Evolutionary conservation across 164 flowering plant species (phyloP), one percentile per base, ranked within the genome.

Genomic region (Liriodendron chinense): DNA sequence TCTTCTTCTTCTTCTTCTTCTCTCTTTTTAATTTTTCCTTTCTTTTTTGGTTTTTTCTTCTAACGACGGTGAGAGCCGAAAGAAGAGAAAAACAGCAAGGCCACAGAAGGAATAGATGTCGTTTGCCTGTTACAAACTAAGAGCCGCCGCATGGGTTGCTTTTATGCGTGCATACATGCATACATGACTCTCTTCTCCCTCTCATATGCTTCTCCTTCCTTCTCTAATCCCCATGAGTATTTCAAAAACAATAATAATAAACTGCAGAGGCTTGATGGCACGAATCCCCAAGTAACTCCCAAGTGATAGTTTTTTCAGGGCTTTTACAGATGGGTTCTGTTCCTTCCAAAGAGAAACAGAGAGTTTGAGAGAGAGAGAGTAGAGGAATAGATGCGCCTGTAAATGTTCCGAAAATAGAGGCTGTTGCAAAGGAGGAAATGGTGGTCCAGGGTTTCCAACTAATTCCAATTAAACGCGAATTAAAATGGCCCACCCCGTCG

Each of bases 381-480:
- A 25, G 53, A 22, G 64, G 77, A 68, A 72, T 77, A 76, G 84
- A 84, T 82, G 81, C 83, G 74, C 14, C 78, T 71, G 80, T 59
- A 78, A 81, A 70, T 82, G 77, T 77, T 78, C 84, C 76, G 74
- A 77, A 89, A 83, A 53, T 78, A 81, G 89, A 75, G 78, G 82
- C 85, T 83, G 81, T 77, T 43, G 71, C 77, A 61, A 76, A 72
- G 73, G 28, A 78, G 76, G 85, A 71, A 63, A 76, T 74, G 56
- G 88, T 88, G 91, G 91, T 86, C 89, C 89, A 74, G 57, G 22
- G 24, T 76, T 82, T 75, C 80, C 80, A 86, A 80, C 81, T 74
- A 76, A 77, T 72, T 83, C 79, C 73, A 76, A 76, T 76, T 76
- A 76, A 80, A 77, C 65, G 71, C 71, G 56, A 48, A 76, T 72